phyloP scores from a whole-genome alignment of 1,284 basidiomycete genomes.

The Schizopora paradoxa region DNA sequence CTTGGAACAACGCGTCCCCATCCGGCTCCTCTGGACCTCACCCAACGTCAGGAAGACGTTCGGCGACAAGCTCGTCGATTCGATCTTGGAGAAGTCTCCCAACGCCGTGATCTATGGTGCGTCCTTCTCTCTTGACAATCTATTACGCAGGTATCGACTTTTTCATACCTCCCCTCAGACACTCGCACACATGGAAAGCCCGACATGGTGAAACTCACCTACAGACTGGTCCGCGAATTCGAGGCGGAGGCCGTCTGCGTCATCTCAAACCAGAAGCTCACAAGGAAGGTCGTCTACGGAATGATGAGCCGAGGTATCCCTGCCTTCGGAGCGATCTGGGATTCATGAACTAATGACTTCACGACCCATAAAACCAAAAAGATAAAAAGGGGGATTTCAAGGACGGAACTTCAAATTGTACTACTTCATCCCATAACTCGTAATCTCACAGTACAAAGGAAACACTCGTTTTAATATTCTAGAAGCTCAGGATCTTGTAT shows the following conservation, averaged over 20 bases:
- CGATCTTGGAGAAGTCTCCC: slow-evolving; percentile 47
- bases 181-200: slow-evolving; percentile 55
- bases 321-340: slow-evolving; percentile 57
- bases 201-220: slow-evolving; percentile 57
- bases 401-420: too few relatives aligned
- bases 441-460: too few relatives aligned
- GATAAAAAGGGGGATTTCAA: too few relatives aligned
- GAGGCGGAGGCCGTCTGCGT: slow-evolving; percentile 57
- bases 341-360: slow-evolving; percentile 32
- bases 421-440: too few relatives aligned
- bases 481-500: not conserved
- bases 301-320: slow-evolving; percentile 56
- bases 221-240: slow-evolving; percentile 52
- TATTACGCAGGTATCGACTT: not conserved
- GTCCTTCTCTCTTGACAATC: slow-evolving; percentile 15
- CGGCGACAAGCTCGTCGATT: slow-evolving; percentile 51
- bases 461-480: not conserved
- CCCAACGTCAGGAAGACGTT: slow-evolving; percentile 56
- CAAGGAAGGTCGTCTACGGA: slow-evolving; percentile 55
- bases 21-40: slow-evolving; percentile 54
- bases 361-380: too few relatives aligned
- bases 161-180: slow-evolving; percentile 31
- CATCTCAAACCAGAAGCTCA: slow-evolving; percentile 57
- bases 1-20: slow-evolving; percentile 45
- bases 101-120: slow-evolving; percentile 52